These are phyloP conservation scores for Pseudisothecium myosuroides DNA, from an alignment of 225 moss, liverwort and hornwort genomes.

Conservation along the genomic window DNA sequence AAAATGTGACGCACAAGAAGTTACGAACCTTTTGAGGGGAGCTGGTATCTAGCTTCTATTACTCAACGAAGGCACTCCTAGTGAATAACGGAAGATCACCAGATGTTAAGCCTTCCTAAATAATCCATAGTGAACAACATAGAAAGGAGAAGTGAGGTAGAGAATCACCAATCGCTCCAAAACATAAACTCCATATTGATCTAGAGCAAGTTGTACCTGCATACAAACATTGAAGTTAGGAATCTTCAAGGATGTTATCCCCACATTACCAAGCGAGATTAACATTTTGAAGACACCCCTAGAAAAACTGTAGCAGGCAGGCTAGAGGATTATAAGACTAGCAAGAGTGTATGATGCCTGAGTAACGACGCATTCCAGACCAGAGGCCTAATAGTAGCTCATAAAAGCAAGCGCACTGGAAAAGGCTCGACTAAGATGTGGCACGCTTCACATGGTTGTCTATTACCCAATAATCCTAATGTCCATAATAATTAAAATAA, in stretches of 20 bases:
- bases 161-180: conserved; percentile 45
- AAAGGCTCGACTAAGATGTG: not conserved
- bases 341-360: not conserved
- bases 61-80: not conserved
- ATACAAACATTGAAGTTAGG: not conserved
- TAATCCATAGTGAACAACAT: not conserved
- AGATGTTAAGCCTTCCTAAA: not conserved
- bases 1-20: not conserved
- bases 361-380: not conserved
- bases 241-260: not conserved
- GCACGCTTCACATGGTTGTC: not conserved
- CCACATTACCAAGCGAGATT: not conserved
- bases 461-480: not conserved
- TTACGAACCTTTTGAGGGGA: not conserved
- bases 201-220: conserved; percentile 18
- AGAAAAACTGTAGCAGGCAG: not conserved
- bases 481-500: not conserved
- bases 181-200: conserved; percentile 41
- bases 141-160: not conserved
- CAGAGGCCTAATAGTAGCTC: not conserved
- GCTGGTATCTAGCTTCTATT: not conserved
- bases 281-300: not conserved
- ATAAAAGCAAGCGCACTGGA: not conserved
- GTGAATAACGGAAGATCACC: not conserved
- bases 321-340: not conserved